phyloP scores from a whole-genome alignment of 371 early-diverging fungal species.

The Mortierella sp. region DNA sequence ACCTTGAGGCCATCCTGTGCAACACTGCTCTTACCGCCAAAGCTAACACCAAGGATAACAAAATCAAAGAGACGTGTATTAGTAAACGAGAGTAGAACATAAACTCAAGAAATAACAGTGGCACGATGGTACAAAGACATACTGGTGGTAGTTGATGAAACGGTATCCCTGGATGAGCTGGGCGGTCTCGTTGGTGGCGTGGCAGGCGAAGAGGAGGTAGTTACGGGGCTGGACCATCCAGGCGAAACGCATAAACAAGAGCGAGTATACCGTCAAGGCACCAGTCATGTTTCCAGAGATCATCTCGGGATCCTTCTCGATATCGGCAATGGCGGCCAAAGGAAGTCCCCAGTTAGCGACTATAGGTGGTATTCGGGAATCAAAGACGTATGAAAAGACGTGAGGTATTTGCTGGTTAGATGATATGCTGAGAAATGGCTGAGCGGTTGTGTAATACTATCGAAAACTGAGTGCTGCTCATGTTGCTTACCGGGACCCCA shows the following conservation, averaged over 20 bases:
- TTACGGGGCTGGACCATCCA: constrained; percentile 94
- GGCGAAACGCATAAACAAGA: constrained; percentile 97
- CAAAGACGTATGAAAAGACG: constrained; percentile 24
- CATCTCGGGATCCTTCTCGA: constrained; percentile 90
- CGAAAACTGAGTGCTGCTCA: no score
- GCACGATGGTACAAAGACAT: constrained; percentile 2
- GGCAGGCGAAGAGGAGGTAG: constrained; percentile 93
- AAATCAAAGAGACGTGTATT: not conserved
- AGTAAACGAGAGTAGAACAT: not conserved
- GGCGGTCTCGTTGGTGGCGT: constrained; percentile 90
- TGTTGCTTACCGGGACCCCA: constrained; percentile 85
- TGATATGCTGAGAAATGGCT: not conserved
- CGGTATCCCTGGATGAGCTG: constrained; percentile 92
- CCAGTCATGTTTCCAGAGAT: constrained; percentile 97
- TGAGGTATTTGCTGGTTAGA: no score
- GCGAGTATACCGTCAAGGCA: constrained; percentile 76
- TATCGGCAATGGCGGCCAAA: constrained; percentile 95
- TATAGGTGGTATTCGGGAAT: constrained; percentile 12
- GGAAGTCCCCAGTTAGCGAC: constrained; percentile 99
- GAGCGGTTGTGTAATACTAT: not conserved
- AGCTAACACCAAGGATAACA: constrained; percentile 27
- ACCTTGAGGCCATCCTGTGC: constrained; percentile 47
- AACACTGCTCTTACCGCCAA: constrained; percentile 58
- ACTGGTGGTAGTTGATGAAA: constrained; percentile 80
- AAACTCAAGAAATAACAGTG: no score